Conservation (phyloP, 2,329 filamentous ascomycete genomes). For the Xylariomycetidae sp. region DNA sequence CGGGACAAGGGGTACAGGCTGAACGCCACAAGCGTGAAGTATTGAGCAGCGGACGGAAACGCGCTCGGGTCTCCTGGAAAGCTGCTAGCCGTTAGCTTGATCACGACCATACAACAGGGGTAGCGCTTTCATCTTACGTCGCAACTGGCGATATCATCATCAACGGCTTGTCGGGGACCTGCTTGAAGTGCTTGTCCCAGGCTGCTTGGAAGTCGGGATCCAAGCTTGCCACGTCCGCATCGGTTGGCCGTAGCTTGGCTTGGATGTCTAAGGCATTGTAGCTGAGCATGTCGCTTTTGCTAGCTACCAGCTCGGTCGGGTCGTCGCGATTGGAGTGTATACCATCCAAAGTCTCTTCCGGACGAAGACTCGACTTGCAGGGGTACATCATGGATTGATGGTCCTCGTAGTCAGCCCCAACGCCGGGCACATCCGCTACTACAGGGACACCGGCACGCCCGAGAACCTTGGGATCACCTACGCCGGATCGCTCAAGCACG, state of each 20-base stretch:
- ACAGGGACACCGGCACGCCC: slow-evolving; percentile 22
- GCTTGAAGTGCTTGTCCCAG: slow-evolving; percentile 5
- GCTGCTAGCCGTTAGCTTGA: too few relatives aligned
- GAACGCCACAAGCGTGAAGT: background rate
- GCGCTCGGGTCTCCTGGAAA: slow-evolving; percentile 1
- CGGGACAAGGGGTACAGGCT: background rate
- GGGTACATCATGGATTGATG: slow-evolving; percentile 41
- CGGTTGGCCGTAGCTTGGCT: slow-evolving; percentile 15
- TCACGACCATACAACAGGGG: too few relatives aligned
- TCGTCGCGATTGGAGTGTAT: slow-evolving; percentile 5
- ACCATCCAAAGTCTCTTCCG: slow-evolving; percentile 11
- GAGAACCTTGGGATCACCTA: slow-evolving; percentile 3
- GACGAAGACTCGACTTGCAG: slow-evolving; percentile 28
- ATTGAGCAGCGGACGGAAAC: slow-evolving; percentile 13
- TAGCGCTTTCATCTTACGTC: slow-evolving; percentile 1
- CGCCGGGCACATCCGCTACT: slow-evolving; percentile 3
- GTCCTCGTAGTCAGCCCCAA: slow-evolving; percentile 37
- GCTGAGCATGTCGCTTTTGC: slow-evolving; percentile 10
- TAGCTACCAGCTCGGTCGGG: slow-evolving; percentile 7
- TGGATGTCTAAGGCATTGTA: slow-evolving; percentile 15
- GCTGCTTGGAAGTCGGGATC: slow-evolving; percentile 1
- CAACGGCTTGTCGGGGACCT: slow-evolving; percentile 30
- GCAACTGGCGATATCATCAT: slow-evolving; percentile 9
- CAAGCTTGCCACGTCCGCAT: slow-evolving; percentile 3
- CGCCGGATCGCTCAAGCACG: slow-evolving; percentile 8